phyloP scores from a whole-genome alignment of 2,329 filamentous ascomycete species.

The Diplodia sapinea region DNA sequence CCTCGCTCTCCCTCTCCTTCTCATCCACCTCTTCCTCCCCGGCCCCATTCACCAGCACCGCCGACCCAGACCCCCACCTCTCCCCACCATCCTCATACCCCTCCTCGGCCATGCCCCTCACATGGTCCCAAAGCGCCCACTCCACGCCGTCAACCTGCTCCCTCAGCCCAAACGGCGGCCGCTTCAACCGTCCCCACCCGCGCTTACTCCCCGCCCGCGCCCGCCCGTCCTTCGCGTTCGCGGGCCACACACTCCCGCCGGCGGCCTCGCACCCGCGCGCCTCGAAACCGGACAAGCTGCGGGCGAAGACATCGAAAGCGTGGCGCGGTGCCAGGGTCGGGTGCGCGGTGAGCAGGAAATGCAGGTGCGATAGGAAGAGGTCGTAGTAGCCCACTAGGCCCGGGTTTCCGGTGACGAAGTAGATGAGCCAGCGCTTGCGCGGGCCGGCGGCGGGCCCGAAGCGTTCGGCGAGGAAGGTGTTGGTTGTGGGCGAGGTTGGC shows the following conservation, averaged over 20 bases:
- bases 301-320: slow-evolving; percentile 49
- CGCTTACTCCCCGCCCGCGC: slow-evolving; percentile 1
- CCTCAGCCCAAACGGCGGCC: slow-evolving; percentile 52
- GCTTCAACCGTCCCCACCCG: neutral
- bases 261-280: slow-evolving; percentile 38
- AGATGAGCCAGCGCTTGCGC: slow-evolving; percentile 60
- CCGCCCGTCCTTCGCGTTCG: neutral
- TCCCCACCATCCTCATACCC: slow-evolving; percentile 31
- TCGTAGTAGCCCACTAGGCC: slow-evolving; percentile 76
- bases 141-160: slow-evolving; percentile 59
- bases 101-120: slow-evolving; percentile 36
- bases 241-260: slow-evolving; percentile 32
- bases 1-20: slow-evolving; percentile 10
- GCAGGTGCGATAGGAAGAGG: slow-evolving; percentile 67
- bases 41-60: slow-evolving; percentile 30
- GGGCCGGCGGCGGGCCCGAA: slow-evolving; percentile 2
- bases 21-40: slow-evolving; percentile 31
- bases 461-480: slow-evolving; percentile 17
- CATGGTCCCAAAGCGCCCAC: slow-evolving; percentile 49
- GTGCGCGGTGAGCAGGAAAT: slow-evolving; percentile 56
- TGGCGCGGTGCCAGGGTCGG: slow-evolving; percentile 29
- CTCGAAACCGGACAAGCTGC: slow-evolving; percentile 53
- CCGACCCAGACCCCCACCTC: slow-evolving; percentile 50
- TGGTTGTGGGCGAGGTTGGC: slow-evolving; percentile 7
- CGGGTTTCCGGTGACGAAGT: slow-evolving; percentile 78